Percentiles rank a stretch among this genome's conserved stretches.
These are phyloP conservation scores for Cladophialophora bantiana DNA, from an alignment of 2,329 filamentous ascomycete genomes.

Conservation along the genomic window DNA sequence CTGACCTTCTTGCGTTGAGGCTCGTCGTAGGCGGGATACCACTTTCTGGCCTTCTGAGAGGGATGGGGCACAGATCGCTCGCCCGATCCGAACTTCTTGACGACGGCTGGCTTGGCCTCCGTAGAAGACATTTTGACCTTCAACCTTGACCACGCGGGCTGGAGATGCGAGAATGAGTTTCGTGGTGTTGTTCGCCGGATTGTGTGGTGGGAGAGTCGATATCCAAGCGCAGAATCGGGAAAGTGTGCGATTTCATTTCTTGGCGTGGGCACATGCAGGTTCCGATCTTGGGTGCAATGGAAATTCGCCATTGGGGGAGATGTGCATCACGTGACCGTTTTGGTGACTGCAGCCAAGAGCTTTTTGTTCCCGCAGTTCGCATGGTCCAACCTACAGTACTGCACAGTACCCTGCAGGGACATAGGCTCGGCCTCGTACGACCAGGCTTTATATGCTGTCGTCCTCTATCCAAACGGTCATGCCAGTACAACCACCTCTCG, in stretches of 20 bases:
- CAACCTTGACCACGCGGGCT: slow-evolving; percentile 33
- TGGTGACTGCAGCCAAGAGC: neutral
- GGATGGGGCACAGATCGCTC: slow-evolving; percentile 86
- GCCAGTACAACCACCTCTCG: neutral
- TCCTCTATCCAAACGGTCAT: neutral
- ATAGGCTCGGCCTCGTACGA: neutral
- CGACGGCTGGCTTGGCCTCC: slow-evolving; percentile 58
- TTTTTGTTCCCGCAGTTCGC: neutral
- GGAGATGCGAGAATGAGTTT: slow-evolving; percentile 9
- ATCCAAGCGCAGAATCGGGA: slow-evolving; percentile 6
- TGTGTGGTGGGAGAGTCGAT: slow-evolving; percentile 14
- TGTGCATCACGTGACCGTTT: neutral
- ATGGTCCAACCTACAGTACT: neutral
- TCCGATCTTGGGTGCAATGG: slow-evolving; percentile 3
- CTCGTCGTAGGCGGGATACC: slow-evolving; percentile 97
- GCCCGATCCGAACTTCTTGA: slow-evolving; percentile 98
- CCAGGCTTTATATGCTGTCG: slow-evolving; percentile 13
- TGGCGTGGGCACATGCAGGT: slow-evolving; percentile 8
- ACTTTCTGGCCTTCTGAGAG: slow-evolving; percentile 95
- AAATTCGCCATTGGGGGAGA: slow-evolving; percentile 7
- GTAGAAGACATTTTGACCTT: slow-evolving; percentile 61
- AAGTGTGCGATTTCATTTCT: slow-evolving; percentile 21
- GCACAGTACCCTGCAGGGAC: no score
- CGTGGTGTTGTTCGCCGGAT: slow-evolving; percentile 15
- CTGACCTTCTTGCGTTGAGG: slow-evolving; percentile 91